Conservation (phyloP, 768 basidiomycete species). For the Trametes sanguinea region DNA sequence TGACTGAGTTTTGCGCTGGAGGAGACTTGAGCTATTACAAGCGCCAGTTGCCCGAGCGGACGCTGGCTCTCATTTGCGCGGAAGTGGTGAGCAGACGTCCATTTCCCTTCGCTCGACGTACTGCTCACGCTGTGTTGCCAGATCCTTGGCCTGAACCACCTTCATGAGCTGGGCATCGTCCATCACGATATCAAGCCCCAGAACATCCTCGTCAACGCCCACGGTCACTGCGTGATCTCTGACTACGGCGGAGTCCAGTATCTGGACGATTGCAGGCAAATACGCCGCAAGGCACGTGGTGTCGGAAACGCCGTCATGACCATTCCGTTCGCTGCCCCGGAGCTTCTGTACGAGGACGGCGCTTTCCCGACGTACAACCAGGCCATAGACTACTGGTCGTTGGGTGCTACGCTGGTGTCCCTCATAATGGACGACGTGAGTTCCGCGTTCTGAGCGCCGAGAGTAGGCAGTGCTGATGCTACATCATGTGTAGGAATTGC, state of each 20-base stretch:
- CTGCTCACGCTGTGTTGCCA: not conserved
- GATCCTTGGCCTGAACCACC: slow-evolving; percentile 36
- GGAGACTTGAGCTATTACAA: slow-evolving; percentile 24
- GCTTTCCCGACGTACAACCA: slow-evolving; percentile 45
- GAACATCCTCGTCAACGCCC: slow-evolving; percentile 43
- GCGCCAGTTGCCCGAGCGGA: not conserved
- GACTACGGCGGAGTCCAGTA: slow-evolving; percentile 55
- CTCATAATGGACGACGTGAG: slow-evolving; percentile 33
- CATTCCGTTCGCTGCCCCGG: slow-evolving; percentile 29
- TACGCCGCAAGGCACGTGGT: slow-evolving; percentile 2
- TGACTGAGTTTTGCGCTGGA: slow-evolving; percentile 24
- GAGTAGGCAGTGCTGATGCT: not conserved
- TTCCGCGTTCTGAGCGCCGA: not conserved
- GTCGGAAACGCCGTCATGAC: slow-evolving; percentile 19
- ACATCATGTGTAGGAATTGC: not conserved
- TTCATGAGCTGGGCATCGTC: slow-evolving; percentile 53
- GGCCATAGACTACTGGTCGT: slow-evolving; percentile 51
- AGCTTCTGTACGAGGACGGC: slow-evolving; percentile 19
- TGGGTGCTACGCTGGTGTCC: slow-evolving; percentile 48
- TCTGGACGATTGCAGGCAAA: slow-evolving; percentile 42
- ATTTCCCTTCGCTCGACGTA: not conserved
- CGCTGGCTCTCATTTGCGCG: slow-evolving; percentile 22
- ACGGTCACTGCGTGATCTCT: slow-evolving; percentile 49
- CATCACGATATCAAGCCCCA: slow-evolving; percentile 62
- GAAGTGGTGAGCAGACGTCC: slow-evolving; percentile 26